Conservation (phyloP, 2,329 filamentous ascomycete species). For the Chaetomium globosum region DNA sequence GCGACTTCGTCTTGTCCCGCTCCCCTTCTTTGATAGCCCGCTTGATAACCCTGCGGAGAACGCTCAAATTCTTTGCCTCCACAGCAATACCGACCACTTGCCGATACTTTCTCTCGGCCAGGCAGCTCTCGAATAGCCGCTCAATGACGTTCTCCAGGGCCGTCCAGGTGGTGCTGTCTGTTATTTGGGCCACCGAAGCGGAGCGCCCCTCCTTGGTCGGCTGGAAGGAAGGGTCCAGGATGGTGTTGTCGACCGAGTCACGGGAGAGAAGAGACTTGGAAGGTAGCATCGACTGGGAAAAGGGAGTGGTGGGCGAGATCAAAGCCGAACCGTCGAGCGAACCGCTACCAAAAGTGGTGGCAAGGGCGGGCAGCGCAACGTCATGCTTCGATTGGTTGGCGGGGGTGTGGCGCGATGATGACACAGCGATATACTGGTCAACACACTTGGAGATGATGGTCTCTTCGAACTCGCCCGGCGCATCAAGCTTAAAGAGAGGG, state of each 20-base stretch:
- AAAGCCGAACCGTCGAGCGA: constrained; percentile 69
- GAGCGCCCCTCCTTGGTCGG: constrained; percentile 58
- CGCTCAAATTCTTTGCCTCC: constrained; percentile 87
- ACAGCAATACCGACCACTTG: constrained; percentile 97
- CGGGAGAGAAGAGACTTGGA: constrained; percentile 95
- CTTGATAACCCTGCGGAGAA: constrained; percentile 83
- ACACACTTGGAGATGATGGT: constrained; percentile 98
- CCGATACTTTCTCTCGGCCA: constrained; percentile 82
- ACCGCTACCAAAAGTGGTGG: constrained; percentile 74
- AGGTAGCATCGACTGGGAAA: constrained; percentile 88
- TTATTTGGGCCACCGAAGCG: constrained; percentile 65
- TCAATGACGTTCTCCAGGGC: constrained; percentile 84
- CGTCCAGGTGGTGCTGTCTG: constrained; percentile 71
- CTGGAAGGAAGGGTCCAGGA: constrained; percentile 62
- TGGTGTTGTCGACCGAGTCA: constrained; percentile 66
- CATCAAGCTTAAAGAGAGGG: constrained; percentile 90
- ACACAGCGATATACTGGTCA: constrained; percentile 90
- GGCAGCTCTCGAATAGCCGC: constrained; percentile 86
- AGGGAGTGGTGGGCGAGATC: constrained; percentile 88
- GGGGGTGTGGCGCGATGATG: constrained; percentile 54
- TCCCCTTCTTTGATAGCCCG: constrained; percentile 86
- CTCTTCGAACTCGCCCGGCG: constrained; percentile 93
- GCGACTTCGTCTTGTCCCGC: constrained; percentile 63
- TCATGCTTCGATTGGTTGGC: constrained; percentile 48
- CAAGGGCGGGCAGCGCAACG: constrained; percentile 66